Evolutionary conservation across 495 filamentous ascomycete species (phyloP), one percentile per base, ranked within the genome.

Genomic region (Penicillium bovifimosum): DNA sequence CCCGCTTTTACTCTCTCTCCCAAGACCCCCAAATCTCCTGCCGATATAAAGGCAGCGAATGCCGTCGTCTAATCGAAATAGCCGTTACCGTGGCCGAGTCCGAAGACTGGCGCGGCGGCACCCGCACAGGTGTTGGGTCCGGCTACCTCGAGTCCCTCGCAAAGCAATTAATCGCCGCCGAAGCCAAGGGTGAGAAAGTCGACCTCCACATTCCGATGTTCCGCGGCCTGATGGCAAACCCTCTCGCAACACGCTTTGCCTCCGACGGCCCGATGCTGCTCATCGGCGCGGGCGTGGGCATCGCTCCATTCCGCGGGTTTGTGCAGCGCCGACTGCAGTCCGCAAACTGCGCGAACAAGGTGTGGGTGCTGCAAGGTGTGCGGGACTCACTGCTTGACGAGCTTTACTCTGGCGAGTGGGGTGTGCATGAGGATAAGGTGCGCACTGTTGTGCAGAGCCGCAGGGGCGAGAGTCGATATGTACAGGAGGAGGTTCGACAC

Each of bases 281-380:
- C 20, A 95, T 98, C 68, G 93, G 93, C 35, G 95, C 93, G 6
- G 93, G 93, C 34, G 93, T 98, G 17, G 93, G 93, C 51, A 89
- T 98, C 67, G 93, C 93, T 16, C 93, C 93, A 1, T 98, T 98
- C 80, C 83, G 93, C 31, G 93, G 93, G 24, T 98, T 98, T 65
- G 95, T 98, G 24, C 89, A 96, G 71, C 88, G 92, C 49, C 85
- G 93, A 10, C 79, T 98, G 47, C 87, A 89, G 76, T 96, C 89
- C 44, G 93, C 95, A 52, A 98, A 95, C 71, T 96, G 93, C 67
- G 91, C 90, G 41, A 98, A 97, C 75, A 98, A 98, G 72, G 93
- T 97, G 59, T 98, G 93, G 93, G 92, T 98, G 42, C 81, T 98
- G 36, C 93, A 98, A 70, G 93, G 93, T n/a, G 81, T 97, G 27